Evolutionary conservation across 352 stramenopile genomes (phyloP).

Genomic region (Pythium dissotocum): DNA sequence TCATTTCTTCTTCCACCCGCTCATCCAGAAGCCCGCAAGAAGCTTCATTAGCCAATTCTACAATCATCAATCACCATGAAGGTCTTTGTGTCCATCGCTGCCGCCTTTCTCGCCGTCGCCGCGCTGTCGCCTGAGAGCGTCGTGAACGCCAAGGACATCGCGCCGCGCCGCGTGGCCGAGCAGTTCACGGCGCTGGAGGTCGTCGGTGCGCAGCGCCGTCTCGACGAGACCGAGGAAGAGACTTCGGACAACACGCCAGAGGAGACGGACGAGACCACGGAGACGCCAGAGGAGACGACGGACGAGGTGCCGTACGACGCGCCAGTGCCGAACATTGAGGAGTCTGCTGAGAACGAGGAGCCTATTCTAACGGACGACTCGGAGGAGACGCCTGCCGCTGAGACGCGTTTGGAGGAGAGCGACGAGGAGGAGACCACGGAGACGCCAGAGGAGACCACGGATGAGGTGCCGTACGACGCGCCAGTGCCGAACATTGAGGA

Average conservation of each 20-base stretch:
- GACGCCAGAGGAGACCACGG: neutral
- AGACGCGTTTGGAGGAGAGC: neutral
- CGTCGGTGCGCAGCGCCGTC: neutral
- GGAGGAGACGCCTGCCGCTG: neutral
- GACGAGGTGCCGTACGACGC: neutral
- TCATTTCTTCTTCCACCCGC: too few species aligned
- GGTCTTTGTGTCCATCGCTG: slow-evolving; percentile 9
- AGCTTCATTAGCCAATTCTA: neutral
- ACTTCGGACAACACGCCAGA: neutral
- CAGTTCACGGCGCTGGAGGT: slow-evolving; percentile 3
- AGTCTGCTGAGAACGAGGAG: neutral
- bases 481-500: neutral
- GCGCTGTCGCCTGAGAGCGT: slow-evolving; percentile 7
- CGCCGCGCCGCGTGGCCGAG: neutral
- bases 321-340: neutral
- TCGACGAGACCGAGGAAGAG: slow-evolving; percentile 8
- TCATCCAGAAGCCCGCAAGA: too few species aligned
- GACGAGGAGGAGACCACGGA: neutral
- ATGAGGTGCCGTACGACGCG: neutral
- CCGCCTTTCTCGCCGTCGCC: slow-evolving; percentile 6
- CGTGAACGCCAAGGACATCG: slow-evolving; percentile 7
- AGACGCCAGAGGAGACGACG: neutral
- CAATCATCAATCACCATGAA: slow-evolving; percentile 8
- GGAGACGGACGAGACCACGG: neutral
- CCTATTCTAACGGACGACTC: neutral